phyloP scores from a whole-genome alignment of 352 stramenopile species.

The Phytophthora kernoviae region DNA sequence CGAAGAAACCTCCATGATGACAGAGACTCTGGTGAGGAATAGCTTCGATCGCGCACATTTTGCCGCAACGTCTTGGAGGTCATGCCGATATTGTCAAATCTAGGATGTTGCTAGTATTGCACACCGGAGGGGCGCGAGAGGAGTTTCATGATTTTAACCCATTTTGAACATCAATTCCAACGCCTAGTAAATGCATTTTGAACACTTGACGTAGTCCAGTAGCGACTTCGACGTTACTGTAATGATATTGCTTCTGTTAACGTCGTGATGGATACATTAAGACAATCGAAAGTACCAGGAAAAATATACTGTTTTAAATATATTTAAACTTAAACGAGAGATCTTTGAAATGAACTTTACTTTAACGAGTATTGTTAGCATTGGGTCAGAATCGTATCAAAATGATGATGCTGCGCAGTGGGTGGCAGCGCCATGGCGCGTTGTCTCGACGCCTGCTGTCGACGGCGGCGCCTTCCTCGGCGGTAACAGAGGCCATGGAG shows the following conservation, averaged over 20 bases:
- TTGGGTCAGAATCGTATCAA: slow-evolving; percentile 23
- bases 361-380: no score
- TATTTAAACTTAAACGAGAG: no score
- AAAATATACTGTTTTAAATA: no score
- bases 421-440: slow-evolving; percentile 31
- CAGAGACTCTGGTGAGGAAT: slow-evolving; percentile 8
- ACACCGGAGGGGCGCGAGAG: not conserved
- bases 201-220: no score
- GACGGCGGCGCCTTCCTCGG: slow-evolving; percentile 11
- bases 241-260: not conserved
- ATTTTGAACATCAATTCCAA: not conserved
- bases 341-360: no score
- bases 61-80: slow-evolving; percentile 16
- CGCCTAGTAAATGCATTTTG: no score
- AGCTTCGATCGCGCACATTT: slow-evolving; percentile 18
- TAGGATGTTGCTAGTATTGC: no score
- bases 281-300: no score
- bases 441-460: slow-evolving; percentile 30
- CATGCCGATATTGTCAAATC: no score
- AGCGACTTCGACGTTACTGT: slow-evolving; percentile 3
- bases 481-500: slow-evolving; percentile 46
- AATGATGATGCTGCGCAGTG: slow-evolving; percentile 30
- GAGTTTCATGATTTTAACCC: not conserved
- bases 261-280: slow-evolving; percentile 1
- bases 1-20: slow-evolving; percentile 47